Conservation (phyloP, 192 early-diverging fungal genomes). For the Backusella luteola region DNA sequence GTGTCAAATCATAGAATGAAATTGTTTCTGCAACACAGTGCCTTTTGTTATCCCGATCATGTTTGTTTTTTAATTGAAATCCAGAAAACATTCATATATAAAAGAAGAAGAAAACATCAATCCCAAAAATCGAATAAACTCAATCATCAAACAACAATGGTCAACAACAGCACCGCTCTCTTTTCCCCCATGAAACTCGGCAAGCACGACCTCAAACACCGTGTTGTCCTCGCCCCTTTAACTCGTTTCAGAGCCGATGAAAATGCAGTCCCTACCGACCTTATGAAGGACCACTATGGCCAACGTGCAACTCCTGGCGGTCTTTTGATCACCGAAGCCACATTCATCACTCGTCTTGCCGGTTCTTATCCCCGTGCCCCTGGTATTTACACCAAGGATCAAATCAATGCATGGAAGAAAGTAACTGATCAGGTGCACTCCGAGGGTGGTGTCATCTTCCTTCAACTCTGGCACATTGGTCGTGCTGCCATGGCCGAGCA, state of each 20-base stretch:
- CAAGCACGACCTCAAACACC: not conserved
- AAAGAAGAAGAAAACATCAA: not conserved
- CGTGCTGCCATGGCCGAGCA: not conserved
- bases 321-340: constrained; percentile 22
- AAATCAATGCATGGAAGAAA: constrained; percentile 50
- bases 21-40: not conserved
- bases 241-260: not conserved
- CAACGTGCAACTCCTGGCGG: constrained; percentile 13
- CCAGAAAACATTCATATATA: not conserved
- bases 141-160: not conserved
- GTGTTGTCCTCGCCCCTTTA: constrained; percentile 14
- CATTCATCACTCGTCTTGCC: constrained; percentile 2
- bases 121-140: not conserved
- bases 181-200: constrained; percentile 14
- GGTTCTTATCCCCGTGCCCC: constrained; percentile 21
- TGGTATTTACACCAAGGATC: constrained; percentile 39
- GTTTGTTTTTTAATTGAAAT: not conserved
- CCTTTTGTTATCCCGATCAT: not conserved
- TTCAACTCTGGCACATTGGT: constrained; percentile 51
- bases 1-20: not conserved
- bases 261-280: constrained; percentile 13
- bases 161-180: not conserved
- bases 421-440: constrained; percentile 54
- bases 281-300: constrained; percentile 1
- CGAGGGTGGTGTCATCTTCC: constrained; percentile 49